Percentiles rank a stretch among this genome's conserved stretches.
Evolutionary conservation across 306 rosid genomes (phyloP).

Genomic region (Trifolium fragiferum): DNA sequence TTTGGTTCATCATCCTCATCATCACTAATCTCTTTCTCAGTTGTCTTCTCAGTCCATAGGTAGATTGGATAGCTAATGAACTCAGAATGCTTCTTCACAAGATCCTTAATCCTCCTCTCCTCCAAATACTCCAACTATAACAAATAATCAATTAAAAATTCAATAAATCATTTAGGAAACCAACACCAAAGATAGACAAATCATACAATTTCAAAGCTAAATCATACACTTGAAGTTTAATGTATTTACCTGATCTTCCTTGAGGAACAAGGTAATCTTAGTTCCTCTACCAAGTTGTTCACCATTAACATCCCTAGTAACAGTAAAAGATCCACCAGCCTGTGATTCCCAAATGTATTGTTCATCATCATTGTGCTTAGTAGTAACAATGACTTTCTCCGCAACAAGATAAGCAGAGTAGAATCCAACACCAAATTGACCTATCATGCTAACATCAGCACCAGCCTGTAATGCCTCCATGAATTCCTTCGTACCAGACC

Average conservation of each 20-base stretch:
- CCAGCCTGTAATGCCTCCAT: slow-evolving; percentile 1
- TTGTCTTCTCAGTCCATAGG: background rate
- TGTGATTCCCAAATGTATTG: background rate
- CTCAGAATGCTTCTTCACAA: slow-evolving; percentile 2
- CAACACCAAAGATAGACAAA: background rate
- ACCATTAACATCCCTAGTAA: slow-evolving; percentile 6
- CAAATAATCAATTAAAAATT: background rate
- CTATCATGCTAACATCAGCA: slow-evolving; percentile 1
- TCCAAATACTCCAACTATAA: background rate
- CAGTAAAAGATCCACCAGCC: background rate
- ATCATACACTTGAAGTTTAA: background rate
- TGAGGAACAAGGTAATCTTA: slow-evolving; percentile 6
- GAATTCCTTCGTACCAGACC: background rate
- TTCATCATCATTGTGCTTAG: slow-evolving; percentile 1
- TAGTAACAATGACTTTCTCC: background rate
- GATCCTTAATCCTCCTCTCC: background rate
- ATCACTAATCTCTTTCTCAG: background rate
- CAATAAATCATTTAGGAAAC: background rate
- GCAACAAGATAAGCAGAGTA: slow-evolving; percentile 4
- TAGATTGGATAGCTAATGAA: background rate
- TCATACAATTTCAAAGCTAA: no score
- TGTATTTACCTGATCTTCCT: background rate
- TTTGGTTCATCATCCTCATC: background rate
- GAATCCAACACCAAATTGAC: slow-evolving; percentile 3
- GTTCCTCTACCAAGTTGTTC: background rate